Evolutionary conservation across 2,329 filamentous ascomycete species (phyloP), one percentile per base, ranked within the genome.

Genomic region (Colletotrichum limetticola): DNA sequence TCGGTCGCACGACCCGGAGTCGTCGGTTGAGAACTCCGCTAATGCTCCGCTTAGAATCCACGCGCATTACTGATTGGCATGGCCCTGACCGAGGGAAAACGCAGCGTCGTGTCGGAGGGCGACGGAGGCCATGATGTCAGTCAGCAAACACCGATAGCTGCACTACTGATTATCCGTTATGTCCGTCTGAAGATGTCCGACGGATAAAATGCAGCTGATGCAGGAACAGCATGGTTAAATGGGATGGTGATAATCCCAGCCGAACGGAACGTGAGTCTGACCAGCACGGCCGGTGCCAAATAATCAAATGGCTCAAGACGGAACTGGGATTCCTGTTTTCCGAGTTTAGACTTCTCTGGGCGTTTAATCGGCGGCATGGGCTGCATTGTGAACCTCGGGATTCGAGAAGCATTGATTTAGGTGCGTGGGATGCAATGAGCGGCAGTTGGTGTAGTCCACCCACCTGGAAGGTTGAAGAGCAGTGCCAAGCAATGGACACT

Each of bases 31-130:
- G 59, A 71, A 66, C 60, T 58, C 71, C 71, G 71, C 71, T 61
- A 58, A 46, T 71, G 66, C 71, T 73, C 67, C 71, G 66, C 71
- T 73, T 19, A 52, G 49, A 73, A 73, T 52, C 71, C 71, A 73
- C 71, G 60, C 66, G 56, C 70, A 72, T 61, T 69, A 59, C 55
- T 70, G 60, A 71, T 61, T 66, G 66, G 59, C 66, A 72, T 65
- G 70, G 70, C 32, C 66, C 32, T 46, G 61, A 62, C 60, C 56
- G 66, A 35, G 66, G 32, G 19, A 65, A 59, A 35, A 71, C 22
- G 26, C 37, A 57, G 55, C 56, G 55, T 61, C 32, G 16, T 52
- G 52, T 61, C 22, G 24, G 28, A 49, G 53, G 37, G 61, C 53
- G 49, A 26, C 42, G 59, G n/a, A 24, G 52, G 53, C 35, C 42